These are phyloP conservation scores for Macrolepiota dolichaula DNA, from an alignment of 768 basidiomycete genomes.

Conservation along the genomic window DNA sequence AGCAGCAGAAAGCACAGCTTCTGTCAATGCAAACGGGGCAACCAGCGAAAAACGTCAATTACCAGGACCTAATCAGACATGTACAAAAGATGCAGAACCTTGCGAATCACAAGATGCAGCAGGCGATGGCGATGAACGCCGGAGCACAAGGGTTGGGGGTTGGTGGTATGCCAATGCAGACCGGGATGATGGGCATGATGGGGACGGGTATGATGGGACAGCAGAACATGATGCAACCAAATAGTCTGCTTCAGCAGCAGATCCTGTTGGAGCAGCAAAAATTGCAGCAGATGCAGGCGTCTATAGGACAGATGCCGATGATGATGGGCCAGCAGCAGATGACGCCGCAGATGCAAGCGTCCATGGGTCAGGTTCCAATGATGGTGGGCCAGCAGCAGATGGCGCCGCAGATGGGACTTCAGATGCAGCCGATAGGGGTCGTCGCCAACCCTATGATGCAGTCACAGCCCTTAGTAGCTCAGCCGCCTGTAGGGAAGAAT, in stretches of 20 bases:
- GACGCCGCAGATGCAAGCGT: constrained; percentile 1
- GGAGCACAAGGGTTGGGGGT: constrained; percentile 19
- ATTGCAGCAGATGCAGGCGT: constrained; percentile 10
- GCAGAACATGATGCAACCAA: not conserved
- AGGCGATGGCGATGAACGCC: constrained; percentile 17
- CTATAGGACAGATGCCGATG: constrained; percentile 7
- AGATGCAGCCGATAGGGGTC: not conserved
- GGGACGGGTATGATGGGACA: not conserved
- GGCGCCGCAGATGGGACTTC: constrained; percentile 4
- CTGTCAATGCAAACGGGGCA: not conserved
- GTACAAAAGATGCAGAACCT: constrained; percentile 15
- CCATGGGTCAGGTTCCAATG: constrained; percentile 7
- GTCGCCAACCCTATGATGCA: not conserved
- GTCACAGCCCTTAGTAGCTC: not conserved
- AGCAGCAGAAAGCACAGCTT: constrained; percentile 22
- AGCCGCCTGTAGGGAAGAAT: no score
- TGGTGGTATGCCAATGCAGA: not conserved
- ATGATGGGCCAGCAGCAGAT: constrained; percentile 12
- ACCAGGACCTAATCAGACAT: constrained; percentile 11
- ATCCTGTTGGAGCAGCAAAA: constrained; percentile 1
- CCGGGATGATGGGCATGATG: not conserved
- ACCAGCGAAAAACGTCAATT: constrained; percentile 5
- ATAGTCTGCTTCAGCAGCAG: not conserved
- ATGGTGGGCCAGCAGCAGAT: constrained; percentile 12
- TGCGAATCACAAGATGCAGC: constrained; percentile 14